phyloP scores from a whole-genome alignment of 2,329 filamentous ascomycete genomes.

The Alternaria gaisen region DNA sequence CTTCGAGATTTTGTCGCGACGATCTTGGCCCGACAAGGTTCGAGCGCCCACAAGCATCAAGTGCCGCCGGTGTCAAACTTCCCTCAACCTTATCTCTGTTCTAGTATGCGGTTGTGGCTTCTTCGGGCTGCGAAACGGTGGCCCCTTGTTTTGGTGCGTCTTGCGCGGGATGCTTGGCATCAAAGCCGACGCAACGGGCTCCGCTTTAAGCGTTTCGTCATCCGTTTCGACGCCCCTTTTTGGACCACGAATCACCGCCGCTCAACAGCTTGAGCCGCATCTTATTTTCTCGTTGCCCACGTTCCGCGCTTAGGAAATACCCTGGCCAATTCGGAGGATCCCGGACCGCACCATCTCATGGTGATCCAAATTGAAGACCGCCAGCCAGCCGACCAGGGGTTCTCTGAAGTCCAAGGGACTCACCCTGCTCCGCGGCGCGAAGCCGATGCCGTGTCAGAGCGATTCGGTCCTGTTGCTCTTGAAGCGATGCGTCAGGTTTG shows the following conservation, averaged over 20 bases:
- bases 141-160: slow-evolving; percentile 33
- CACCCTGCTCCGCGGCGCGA: slow-evolving; percentile 22
- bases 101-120: slow-evolving; percentile 31
- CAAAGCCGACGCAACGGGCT: slow-evolving; percentile 37
- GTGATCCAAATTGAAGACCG: slow-evolving; percentile 12
- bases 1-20: slow-evolving; percentile 10
- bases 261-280: slow-evolving; percentile 38
- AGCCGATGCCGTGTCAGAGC: slow-evolving; percentile 11
- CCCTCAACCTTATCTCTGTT: slow-evolving; percentile 24
- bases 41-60: slow-evolving; percentile 26
- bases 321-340: slow-evolving; percentile 27
- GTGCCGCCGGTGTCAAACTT: slow-evolving; percentile 19
- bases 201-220: slow-evolving; percentile 47
- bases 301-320: slow-evolving; percentile 25
- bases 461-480: slow-evolving; percentile 10
- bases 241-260: slow-evolving; percentile 29
- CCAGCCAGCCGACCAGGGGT: slow-evolving; percentile 11
- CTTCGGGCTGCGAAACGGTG: slow-evolving; percentile 37
- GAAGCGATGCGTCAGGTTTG: background rate
- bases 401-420: slow-evolving; percentile 5
- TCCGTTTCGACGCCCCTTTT: slow-evolving; percentile 41
- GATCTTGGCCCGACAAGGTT: slow-evolving; percentile 23
- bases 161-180: slow-evolving; percentile 46
- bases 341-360: slow-evolving; percentile 22
- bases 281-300: slow-evolving; percentile 27